Evolutionary conservation across 2,329 filamentous ascomycete genomes (phyloP).

Genomic region (Hansfordia pulvinata): DNA sequence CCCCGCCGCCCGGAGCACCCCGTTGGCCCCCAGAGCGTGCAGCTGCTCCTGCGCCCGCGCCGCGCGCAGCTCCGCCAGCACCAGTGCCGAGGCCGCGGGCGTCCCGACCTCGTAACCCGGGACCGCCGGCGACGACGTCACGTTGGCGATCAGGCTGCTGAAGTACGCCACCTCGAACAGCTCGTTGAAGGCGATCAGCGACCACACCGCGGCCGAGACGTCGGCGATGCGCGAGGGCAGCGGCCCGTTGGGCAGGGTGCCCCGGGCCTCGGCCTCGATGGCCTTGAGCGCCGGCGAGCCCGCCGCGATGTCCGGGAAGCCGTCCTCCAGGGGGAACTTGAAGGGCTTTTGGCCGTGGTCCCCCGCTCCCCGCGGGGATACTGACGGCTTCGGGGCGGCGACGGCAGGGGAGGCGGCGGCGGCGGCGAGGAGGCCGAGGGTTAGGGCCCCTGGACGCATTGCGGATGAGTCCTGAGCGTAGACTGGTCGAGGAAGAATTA

Average conservation of each 20-base stretch:
- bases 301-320: conserved; percentile 1
- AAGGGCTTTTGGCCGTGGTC: conserved; percentile 1
- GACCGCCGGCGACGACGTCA: conserved; percentile 1
- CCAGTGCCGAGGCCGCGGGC: neutral
- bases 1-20: conserved; percentile 1
- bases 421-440: too few relatives aligned
- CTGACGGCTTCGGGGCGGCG: too few relatives aligned
- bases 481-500: too few relatives aligned
- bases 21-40: conserved; percentile 1
- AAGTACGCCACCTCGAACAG: conserved; percentile 2
- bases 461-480: too few relatives aligned
- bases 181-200: conserved; percentile 2
- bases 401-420: too few relatives aligned
- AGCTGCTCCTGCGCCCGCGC: conserved; percentile 1
- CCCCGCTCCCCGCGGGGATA: too few relatives aligned
- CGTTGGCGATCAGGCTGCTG: conserved; percentile 1
- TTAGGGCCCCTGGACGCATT: too few relatives aligned
- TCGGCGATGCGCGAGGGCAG: conserved; percentile 1
- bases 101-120: conserved; percentile 1
- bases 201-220: neutral
- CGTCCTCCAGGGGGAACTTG: conserved; percentile 1
- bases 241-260: neutral
- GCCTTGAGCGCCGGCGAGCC: conserved; percentile 1
- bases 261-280: conserved; percentile 1
- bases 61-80: neutral